Conservation (phyloP, 2,329 filamentous ascomycete species). For the Cladosporium austrohemisphaericum region DNA sequence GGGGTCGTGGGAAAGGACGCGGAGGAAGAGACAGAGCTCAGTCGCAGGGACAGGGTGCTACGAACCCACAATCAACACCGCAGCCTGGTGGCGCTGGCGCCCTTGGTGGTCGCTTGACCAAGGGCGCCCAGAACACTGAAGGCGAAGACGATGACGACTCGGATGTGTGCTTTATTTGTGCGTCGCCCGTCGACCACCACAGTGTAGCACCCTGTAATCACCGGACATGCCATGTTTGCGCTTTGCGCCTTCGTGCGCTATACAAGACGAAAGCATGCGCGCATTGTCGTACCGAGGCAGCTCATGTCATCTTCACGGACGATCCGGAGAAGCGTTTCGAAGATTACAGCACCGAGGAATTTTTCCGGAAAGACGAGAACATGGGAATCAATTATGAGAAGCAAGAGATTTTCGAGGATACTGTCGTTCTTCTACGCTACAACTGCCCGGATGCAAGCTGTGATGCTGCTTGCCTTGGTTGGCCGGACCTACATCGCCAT, state of each 20-base stretch:
- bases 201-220: conserved; percentile 94
- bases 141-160: conserved; percentile 40
- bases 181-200: conserved; percentile 80
- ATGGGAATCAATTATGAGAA: conserved; percentile 90
- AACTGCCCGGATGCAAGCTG: conserved; percentile 87
- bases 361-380: conserved; percentile 74
- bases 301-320: conserved; percentile 89
- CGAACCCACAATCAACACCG: conserved; percentile 35
- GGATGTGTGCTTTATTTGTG: conserved; percentile 97
- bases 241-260: conserved; percentile 81
- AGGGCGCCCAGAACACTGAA: conserved; percentile 40
- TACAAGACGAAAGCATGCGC: conserved; percentile 97
- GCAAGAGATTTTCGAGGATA: conserved; percentile 86
- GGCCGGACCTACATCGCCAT: conserved; percentile 75
- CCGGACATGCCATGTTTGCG: conserved; percentile 93
- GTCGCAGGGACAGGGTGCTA: conserved; percentile 22
- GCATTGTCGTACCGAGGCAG: conserved; percentile 80
- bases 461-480: conserved; percentile 78
- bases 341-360: conserved; percentile 71
- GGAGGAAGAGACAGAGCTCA: conserved; percentile 35
- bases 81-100: conserved; percentile 35
- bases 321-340: conserved; percentile 76
- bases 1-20: conserved; percentile 32
- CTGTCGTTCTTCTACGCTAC: conserved; percentile 79
- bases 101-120: conserved; percentile 47